Percentiles rank a stretch among this genome's conserved stretches.
These are phyloP conservation scores for Fraxinus pennsylvanica DNA, from an alignment of 257 asterid species.

Conservation along the genomic window DNA sequence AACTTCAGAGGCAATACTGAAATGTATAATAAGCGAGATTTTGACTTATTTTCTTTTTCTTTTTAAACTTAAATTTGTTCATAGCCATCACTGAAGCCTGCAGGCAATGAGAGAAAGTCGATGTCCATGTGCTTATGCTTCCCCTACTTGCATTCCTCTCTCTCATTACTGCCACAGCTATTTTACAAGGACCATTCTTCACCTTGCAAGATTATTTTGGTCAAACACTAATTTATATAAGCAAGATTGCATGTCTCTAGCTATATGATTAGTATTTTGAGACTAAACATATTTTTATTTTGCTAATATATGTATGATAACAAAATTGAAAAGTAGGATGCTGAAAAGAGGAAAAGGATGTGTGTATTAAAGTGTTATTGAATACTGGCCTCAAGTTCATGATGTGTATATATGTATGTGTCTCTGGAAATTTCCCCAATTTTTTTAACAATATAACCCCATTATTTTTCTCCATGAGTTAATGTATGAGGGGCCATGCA, in stretches of 20 bases:
- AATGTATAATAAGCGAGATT: background rate
- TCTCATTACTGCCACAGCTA: conserved; percentile 58
- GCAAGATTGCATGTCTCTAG: conserved; percentile 35
- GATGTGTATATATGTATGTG: conserved; percentile 10
- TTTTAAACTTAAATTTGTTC: conserved; percentile 8
- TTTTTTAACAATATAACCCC: conserved; percentile 32
- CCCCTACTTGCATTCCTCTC: conserved; percentile 53
- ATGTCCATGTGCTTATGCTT: conserved; percentile 70
- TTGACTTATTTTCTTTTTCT: background rate
- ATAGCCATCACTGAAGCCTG: conserved; percentile 55
- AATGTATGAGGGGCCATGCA: conserved; percentile 61
- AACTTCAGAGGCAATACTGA: background rate
- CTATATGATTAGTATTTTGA: conserved; percentile 28
- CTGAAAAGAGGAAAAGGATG: conserved; percentile 27
- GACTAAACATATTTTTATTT: background rate
- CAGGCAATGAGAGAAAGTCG: conserved; percentile 65
- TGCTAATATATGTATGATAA: background rate
- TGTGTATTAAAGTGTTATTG: conserved; percentile 36
- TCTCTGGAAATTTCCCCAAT: background rate
- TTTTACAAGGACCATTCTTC: conserved; percentile 24
- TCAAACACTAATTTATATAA: conserved; percentile 25
- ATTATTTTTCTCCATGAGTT: conserved; percentile 44
- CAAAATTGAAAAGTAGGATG: conserved; percentile 21
- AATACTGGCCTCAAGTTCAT: conserved; percentile 42
- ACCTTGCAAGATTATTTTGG: conserved; percentile 38